A percentile compares a stretch with the other conserved stretches of the same genome.
phyloP scores from a whole-genome alignment of 352 stramenopile species.

The Phytophthora chlamydospora region DNA sequence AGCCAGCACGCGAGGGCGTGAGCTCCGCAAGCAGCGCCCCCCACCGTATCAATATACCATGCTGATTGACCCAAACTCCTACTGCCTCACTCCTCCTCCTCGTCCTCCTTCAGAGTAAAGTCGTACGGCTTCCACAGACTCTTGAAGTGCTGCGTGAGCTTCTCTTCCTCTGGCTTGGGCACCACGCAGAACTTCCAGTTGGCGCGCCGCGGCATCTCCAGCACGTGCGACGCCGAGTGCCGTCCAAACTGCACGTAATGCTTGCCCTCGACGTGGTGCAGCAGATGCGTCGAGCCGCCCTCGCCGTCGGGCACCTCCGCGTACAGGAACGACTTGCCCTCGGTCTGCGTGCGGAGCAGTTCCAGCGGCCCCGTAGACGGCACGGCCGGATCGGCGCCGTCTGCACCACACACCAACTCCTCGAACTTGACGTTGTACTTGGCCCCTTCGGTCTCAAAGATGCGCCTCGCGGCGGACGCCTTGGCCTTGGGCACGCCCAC shows the following conservation, averaged over 20 bases:
- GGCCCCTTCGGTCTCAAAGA: constrained; percentile 72
- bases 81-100: constrained; percentile 12
- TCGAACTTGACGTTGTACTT: constrained; percentile 80
- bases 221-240: constrained; percentile 59
- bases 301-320: constrained; percentile 62
- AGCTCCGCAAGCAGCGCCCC: background rate
- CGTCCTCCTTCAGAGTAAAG: constrained; percentile 62
- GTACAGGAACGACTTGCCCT: constrained; percentile 69
- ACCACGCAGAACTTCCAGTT: constrained; percentile 90
- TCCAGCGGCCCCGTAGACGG: constrained; percentile 34
- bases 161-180: constrained; percentile 70
- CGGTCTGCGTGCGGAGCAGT: constrained; percentile 43
- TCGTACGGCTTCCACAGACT: constrained; percentile 71
- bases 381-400: constrained; percentile 2
- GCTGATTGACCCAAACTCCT: constrained; percentile 8
- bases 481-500: constrained; percentile 63
- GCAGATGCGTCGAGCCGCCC: constrained; percentile 41
- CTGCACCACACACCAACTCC: constrained; percentile 33
- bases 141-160: constrained; percentile 72
- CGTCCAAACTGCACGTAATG: constrained; percentile 88
- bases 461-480: constrained; percentile 37
- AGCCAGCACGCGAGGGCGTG: constrained; percentile 6
- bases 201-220: constrained; percentile 66
- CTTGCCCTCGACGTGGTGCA: constrained; percentile 75
- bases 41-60: constrained; percentile 35